These are phyloP conservation scores for Biancaea sappan DNA, from an alignment of 306 rosid genomes.

Conservation along the genomic window DNA sequence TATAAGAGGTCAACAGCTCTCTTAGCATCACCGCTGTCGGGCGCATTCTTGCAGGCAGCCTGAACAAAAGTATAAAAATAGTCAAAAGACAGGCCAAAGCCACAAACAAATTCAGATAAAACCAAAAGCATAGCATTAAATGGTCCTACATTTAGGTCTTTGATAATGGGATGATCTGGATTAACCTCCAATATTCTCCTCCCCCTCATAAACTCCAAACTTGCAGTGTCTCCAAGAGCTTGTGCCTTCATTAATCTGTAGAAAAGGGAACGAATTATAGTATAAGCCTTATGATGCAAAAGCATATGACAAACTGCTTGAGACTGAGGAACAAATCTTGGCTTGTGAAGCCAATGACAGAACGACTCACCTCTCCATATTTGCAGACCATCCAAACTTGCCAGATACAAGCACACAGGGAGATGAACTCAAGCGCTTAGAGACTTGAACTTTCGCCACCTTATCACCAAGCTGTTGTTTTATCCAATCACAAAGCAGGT, in stretches of 20 bases:
- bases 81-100: constrained; percentile 2
- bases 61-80: constrained; percentile 26
- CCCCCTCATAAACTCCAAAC: constrained; percentile 98
- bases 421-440: constrained; percentile 96
- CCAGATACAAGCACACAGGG: constrained; percentile 99
- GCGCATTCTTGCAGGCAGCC: constrained; percentile 96
- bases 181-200: constrained; percentile 96
- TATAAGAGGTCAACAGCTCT: constrained; percentile 89
- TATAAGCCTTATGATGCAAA: not conserved
- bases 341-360: not conserved
- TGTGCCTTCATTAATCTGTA: constrained; percentile 98
- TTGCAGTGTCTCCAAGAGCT: constrained; percentile 91
- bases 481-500: constrained; percentile 93
- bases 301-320: not conserved
- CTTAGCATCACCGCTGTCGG: constrained; percentile 81
- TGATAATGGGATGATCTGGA: constrained; percentile 88
- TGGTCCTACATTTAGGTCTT: constrained; percentile 78
- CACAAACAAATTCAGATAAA: constrained; percentile 19
- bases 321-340: not conserved
- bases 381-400: constrained; percentile 99
- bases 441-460: constrained; percentile 93
- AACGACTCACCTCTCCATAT: constrained; percentile 86
- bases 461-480: constrained; percentile 97
- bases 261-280: constrained; percentile 1
- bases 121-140: not conserved